Evolutionary conservation across 345 rosid genomes (phyloP), one percentile per base, ranked within the genome.

Genomic region (Salix purpurea): DNA sequence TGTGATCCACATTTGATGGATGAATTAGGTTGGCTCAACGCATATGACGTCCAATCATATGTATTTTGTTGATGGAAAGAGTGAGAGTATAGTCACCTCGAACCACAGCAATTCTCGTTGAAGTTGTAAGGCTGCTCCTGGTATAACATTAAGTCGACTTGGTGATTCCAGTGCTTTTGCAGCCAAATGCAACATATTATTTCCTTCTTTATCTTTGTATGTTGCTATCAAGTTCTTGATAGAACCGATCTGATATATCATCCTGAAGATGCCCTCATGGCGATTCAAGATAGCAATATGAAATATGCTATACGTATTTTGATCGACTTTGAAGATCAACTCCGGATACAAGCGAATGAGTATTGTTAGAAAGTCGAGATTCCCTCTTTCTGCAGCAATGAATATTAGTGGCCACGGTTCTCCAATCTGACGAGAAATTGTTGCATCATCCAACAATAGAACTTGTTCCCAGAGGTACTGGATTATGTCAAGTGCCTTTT

Each of bases 251-350:
- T 75, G 71, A 4, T 76, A 15, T 23, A 72, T 34, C 23, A 82
- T 58, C 11, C 34, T 46, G 60, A 82, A 82, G 65, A 75, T 72
- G 26, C 68, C 65, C 62, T 71, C 76, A 1, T 73, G 74, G 44
- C 82, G 79, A 6, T 75, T 6, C 58, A 19, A 2, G 19, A 78
- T 58, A 26, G 82, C 77, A 4, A 71, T n/a, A 18, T 72, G 82
- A 69, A 82, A 82, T 62, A 82, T 82, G 74, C 78, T 80, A 42
- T 75, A 70, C 42, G 71, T 75, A 40, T 83, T 71, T 64, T 82
- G 69, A 42, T 84, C 83, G 12, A 81, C 83, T 70, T 58, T 78
- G 82, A 84, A 87, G 23, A 84, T 66, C 30, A 87, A 58, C 34
- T 81, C 85, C 44, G 87, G 87, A 74, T 78, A 73, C 32, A 68